These are phyloP conservation scores for Hagleromyces aurorensis DNA, from an alignment of 805 yeast genomes.

Conservation along the genomic window DNA sequence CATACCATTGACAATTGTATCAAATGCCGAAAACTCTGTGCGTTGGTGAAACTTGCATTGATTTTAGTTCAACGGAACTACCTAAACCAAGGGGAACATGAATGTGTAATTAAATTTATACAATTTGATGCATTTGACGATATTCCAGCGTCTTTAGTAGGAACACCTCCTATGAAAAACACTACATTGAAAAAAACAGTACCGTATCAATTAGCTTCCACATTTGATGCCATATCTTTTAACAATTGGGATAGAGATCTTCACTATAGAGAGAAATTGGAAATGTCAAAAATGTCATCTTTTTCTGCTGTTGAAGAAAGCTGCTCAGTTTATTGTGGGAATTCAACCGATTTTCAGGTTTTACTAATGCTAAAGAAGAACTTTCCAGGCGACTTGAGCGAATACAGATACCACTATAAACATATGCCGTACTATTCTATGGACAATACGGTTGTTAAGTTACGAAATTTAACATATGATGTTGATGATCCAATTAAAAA, in stretches of 20 bases:
- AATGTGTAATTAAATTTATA: conserved; percentile 9
- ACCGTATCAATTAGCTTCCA: conserved; percentile 24
- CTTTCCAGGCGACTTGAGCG: conserved; percentile 6
- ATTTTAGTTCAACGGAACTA: conserved; percentile 17
- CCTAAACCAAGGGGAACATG: not conserved
- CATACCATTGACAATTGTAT: conserved; percentile 12
- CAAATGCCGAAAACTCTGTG: conserved; percentile 24
- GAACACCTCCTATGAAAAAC: conserved; percentile 18
- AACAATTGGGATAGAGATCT: conserved; percentile 64
- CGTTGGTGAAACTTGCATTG: conserved; percentile 40
- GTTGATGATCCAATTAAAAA: conserved; percentile 12
- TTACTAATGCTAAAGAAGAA: conserved; percentile 7
- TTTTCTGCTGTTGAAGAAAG: conserved; percentile 48
- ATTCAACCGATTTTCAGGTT: conserved; percentile 59
- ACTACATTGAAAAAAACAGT: conserved; percentile 10
- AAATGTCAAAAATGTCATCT: conserved; percentile 73
- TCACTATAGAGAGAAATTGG: conserved; percentile 67
- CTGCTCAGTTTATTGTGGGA: conserved; percentile 70
- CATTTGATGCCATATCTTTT: conserved; percentile 36
- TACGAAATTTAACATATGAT: conserved; percentile 27
- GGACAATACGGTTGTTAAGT: conserved; percentile 40
- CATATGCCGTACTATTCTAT: conserved; percentile 44
- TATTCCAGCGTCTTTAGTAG: conserved; percentile 19
- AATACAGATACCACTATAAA: no score
- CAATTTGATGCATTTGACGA: conserved; percentile 10